A percentile compares a stretch with the other conserved stretches of the same genome.
phyloP scores from a whole-genome alignment of 106 monocot genomes.

The Gastrodia elata region DNA sequence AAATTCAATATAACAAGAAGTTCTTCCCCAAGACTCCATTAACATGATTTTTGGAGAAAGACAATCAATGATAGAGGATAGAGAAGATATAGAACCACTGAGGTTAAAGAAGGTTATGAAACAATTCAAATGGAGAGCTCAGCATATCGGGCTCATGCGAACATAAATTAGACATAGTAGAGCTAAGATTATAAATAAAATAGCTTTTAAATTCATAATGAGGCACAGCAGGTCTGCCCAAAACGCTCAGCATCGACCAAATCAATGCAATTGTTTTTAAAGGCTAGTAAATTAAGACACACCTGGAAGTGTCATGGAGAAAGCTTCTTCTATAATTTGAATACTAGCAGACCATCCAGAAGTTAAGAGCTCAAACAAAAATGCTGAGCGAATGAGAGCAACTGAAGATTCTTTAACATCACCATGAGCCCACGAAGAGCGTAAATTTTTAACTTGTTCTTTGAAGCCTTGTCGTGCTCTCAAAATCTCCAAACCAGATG shows the following conservation, averaged over 20 bases:
- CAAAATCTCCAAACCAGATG: slow-evolving; percentile 43
- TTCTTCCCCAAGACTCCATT: background rate
- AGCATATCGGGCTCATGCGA: background rate
- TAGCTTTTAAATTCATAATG: background rate
- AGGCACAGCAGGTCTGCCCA: background rate
- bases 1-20: background rate
- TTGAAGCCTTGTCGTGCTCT: slow-evolving; percentile 83
- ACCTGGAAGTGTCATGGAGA: slow-evolving; percentile 83
- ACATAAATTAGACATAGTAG: background rate
- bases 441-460: slow-evolving; percentile 56
- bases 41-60: background rate
- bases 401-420: slow-evolving; percentile 54
- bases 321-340: slow-evolving; percentile 66
- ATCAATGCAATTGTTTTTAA: background rate
- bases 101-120: background rate
- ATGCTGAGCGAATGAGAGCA: slow-evolving; percentile 70
- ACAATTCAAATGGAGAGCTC: background rate
- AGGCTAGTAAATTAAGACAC: background rate
- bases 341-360: slow-evolving; percentile 39
- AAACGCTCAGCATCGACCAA: background rate
- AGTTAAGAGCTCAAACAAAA: slow-evolving; percentile 76
- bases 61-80: background rate
- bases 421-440: slow-evolving; percentile 54
- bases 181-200: background rate
- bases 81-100: background rate